Evolutionary conservation across 2,329 filamentous ascomycete species (phyloP), one percentile per base, ranked within the genome.

Genomic region (Tolypocladium guangdongense): DNA sequence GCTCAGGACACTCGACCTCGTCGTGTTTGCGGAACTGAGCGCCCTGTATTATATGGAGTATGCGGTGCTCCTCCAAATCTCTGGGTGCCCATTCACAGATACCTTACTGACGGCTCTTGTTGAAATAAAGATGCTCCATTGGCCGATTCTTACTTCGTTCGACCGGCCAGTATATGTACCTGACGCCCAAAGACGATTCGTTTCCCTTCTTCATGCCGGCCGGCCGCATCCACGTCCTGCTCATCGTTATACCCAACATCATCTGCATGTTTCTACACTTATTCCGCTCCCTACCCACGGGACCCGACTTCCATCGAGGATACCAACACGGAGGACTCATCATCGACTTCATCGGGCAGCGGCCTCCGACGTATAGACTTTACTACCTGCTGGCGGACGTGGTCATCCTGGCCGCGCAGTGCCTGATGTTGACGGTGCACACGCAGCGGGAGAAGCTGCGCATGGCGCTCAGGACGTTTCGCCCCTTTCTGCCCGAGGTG

Each of bases 21-120:
- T 86, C 47, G 77, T 85, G 49, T 84, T 83, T 65, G 79, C 78
- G 41, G 82, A 87, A 70, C 71, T 87, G 54, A 83, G 80, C 62
- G 75, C 78, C 45, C 61, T 87, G 60, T 87, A 87, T 65, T 87
- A 86, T 65, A 82, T 87, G 78, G 84, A 87, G 83, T 87, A 73
- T 53, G 78, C 65, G 18, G 37, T 38, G 18, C 30, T 18, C 27
- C 30, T 10, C n/a, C 24, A 11, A 10, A 27, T 27, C 11, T 7
- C 16, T 6, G 30, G 30, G 30, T 30, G 27, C 27, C 27, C 30
- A 3, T 18, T 11, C 7, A 8, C 8, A 6, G 36, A 20, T 38
- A 30, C 27, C 27, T 27, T 27, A 6, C 38, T 43, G 32, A 52
- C 36, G 33, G 27, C 14, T 18, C 14, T 18, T 11, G 36, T 16